Conservation (phyloP, 768 basidiomycete genomes). For the Mycena polygramma region DNA sequence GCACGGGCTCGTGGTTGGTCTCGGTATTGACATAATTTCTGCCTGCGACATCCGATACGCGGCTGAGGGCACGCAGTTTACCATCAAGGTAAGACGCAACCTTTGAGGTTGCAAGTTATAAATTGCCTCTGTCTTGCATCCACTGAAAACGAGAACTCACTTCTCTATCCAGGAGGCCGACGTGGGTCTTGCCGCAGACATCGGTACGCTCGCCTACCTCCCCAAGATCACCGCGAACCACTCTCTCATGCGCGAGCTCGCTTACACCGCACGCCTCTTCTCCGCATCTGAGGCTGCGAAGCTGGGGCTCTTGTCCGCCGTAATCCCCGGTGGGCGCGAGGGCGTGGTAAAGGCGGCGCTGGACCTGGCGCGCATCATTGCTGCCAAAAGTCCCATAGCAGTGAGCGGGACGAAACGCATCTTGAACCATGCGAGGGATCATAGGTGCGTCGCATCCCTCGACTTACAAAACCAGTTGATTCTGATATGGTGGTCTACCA, state of each 20-base stretch:
- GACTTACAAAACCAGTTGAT: not conserved
- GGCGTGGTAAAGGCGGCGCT: constrained; percentile 78
- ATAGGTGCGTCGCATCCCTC: constrained; percentile 51
- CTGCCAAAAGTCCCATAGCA: constrained; percentile 84
- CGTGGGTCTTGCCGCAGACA: constrained; percentile 88
- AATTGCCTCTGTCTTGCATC: not conserved
- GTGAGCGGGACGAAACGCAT: constrained; percentile 77
- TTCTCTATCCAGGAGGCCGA: constrained; percentile 75
- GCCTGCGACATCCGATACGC: constrained; percentile 87
- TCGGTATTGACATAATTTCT: constrained; percentile 82
- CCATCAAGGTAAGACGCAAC: constrained; percentile 72
- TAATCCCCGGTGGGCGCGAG: constrained; percentile 66
- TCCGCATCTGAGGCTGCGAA: constrained; percentile 72
- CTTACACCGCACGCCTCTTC: constrained; percentile 82
- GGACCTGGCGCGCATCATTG: constrained; percentile 73
- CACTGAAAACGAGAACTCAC: not conserved
- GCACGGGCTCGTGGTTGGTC: constrained; percentile 80
- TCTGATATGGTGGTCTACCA: constrained; percentile 27
- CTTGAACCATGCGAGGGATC: constrained; percentile 64
- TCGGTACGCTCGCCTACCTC: constrained; percentile 86
- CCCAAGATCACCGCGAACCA: constrained; percentile 84
- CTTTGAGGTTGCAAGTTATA: constrained; percentile 27
- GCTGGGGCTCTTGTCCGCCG: constrained; percentile 80
- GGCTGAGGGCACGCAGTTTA: constrained; percentile 70
- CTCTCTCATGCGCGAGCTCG: constrained; percentile 80